These are phyloP conservation scores for Neopestalotiopsis rosae DNA, from an alignment of 2,329 filamentous ascomycete genomes.

Conservation along the genomic window DNA sequence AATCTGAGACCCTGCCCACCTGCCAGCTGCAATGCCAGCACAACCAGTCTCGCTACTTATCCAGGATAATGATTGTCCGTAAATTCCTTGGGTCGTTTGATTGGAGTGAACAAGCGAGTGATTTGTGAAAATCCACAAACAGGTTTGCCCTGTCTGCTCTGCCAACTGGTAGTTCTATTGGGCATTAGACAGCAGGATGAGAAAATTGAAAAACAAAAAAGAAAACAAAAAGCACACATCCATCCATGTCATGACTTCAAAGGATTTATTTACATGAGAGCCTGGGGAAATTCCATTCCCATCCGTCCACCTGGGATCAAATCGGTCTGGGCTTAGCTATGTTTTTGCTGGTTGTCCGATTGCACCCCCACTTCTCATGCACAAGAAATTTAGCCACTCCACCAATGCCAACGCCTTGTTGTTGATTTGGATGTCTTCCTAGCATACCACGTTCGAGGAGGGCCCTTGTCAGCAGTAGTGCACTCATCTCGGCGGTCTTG, in stretches of 20 bases:
- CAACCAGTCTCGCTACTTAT: neutral
- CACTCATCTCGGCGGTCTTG: neutral
- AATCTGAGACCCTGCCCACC: slow-evolving; percentile 11
- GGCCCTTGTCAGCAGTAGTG: neutral
- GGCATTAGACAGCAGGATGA: neutral
- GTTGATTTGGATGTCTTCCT: neutral
- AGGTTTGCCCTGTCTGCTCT: slow-evolving; percentile 10
- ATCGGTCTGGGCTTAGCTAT: neutral
- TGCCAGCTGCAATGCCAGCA: slow-evolving; percentile 9
- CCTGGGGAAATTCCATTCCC: neutral
- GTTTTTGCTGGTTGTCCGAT: slow-evolving; percentile 6
- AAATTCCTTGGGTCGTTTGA: neutral
- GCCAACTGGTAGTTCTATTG: neutral
- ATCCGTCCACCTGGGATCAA: neutral
- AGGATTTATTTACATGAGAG: neutral
- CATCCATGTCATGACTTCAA: neutral
- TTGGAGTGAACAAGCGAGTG: neutral
- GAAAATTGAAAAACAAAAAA: neutral
- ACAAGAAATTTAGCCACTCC: neutral
- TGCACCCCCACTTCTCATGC: neutral
- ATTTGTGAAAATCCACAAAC: neutral
- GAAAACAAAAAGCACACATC: neutral
- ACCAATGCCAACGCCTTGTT: neutral
- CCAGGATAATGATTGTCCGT: neutral
- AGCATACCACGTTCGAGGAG: neutral